Conservation (phyloP, 345 rosid species). For the Populus ilicifolia region DNA sequence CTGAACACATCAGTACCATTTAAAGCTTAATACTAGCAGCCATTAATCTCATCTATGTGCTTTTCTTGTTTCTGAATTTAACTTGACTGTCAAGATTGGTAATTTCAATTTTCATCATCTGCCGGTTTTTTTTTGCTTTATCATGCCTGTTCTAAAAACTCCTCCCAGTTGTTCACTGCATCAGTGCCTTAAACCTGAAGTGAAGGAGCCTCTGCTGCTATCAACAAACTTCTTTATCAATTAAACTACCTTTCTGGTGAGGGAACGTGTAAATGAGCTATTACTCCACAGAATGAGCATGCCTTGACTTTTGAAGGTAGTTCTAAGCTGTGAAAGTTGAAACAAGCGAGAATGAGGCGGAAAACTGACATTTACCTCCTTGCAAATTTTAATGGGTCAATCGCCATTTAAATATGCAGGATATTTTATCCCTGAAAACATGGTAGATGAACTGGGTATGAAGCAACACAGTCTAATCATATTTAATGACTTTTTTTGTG, state of each 20-base stretch:
- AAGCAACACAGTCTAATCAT: neutral
- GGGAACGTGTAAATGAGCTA: neutral
- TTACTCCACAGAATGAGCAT: neutral
- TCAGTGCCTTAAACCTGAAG: neutral
- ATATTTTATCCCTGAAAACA: neutral
- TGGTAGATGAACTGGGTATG: slow-evolving; percentile 2
- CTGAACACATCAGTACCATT: neutral
- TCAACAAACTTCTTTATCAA: neutral
- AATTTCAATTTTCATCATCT: neutral
- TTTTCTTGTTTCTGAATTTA: neutral
- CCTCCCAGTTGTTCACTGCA: neutral
- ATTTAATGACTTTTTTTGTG: neutral
- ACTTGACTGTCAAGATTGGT: neutral
- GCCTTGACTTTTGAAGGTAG: neutral
- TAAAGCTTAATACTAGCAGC: neutral
- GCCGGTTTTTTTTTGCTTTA: neutral
- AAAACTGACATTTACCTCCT: neutral
- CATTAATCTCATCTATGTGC: neutral
- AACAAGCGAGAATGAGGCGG: neutral
- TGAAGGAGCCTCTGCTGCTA: neutral
- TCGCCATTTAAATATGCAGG: neutral
- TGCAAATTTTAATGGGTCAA: neutral
- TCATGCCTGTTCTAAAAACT: no score
- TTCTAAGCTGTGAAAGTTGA: neutral
- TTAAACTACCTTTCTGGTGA: neutral